Conservation (phyloP, 805 yeast species). For the Priceomyces fermenticarens region DNA sequence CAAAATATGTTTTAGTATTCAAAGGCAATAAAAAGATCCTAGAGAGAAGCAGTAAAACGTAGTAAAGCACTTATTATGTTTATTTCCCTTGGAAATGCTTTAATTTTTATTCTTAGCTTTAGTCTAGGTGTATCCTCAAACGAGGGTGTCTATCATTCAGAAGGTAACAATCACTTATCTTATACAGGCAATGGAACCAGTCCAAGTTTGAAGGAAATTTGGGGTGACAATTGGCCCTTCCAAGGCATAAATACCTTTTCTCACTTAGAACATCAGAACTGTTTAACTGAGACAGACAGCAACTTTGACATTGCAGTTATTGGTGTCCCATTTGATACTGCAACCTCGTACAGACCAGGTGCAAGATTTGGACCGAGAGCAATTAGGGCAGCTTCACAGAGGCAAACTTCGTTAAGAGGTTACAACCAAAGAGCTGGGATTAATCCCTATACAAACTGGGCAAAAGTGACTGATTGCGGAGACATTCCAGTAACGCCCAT, state of each 20-base stretch:
- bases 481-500: slow-evolving; percentile 59
- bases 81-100: no score
- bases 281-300: slow-evolving; percentile 47
- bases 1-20: no score
- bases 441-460: slow-evolving; percentile 52
- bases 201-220: slow-evolving; percentile 52
- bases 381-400: slow-evolving; percentile 63
- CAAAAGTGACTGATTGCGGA: slow-evolving; percentile 52
- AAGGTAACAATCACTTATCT: neutral
- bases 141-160: neutral
- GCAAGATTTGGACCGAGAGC: slow-evolving; percentile 83
- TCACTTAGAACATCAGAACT: slow-evolving; percentile 59
- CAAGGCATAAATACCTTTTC: slow-evolving; percentile 72
- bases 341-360: slow-evolving; percentile 74
- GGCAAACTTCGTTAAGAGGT: slow-evolving; percentile 68
- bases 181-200: slow-evolving; percentile 5
- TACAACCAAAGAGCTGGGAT: slow-evolving; percentile 63
- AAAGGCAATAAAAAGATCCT: no score
- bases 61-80: no score
- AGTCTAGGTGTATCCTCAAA: neutral
- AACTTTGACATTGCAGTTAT: slow-evolving; percentile 67
- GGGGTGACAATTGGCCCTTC: slow-evolving; percentile 78
- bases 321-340: slow-evolving; percentile 85
- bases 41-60: no score
- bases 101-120: no score